phyloP scores from a whole-genome alignment of 192 early-diverging fungal genomes.

The Spinellus fusiger region DNA sequence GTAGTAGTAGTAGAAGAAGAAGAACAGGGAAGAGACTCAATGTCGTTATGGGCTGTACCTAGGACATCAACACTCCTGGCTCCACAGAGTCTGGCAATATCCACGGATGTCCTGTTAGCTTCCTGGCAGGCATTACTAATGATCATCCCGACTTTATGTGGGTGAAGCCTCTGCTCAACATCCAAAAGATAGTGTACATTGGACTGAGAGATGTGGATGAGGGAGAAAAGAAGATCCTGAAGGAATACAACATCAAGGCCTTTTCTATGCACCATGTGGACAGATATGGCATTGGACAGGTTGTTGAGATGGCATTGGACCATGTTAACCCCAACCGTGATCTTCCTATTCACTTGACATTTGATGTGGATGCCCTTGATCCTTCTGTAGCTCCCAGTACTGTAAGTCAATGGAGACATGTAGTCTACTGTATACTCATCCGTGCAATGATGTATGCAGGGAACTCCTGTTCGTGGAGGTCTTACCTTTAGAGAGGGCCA shows the following conservation, averaged over 20 bases:
- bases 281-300: conserved; percentile 84
- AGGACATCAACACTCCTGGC: conserved; percentile 90
- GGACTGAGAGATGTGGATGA: conserved; percentile 91
- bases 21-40: background rate
- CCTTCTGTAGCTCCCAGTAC: conserved; percentile 93
- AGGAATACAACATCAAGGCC: conserved; percentile 82
- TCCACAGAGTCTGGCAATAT: conserved; percentile 88
- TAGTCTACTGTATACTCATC: no score
- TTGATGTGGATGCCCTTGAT: conserved; percentile 95
- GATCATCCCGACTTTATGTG: conserved; percentile 64
- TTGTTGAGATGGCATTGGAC: conserved; percentile 88
- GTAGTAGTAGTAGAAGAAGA: background rate
- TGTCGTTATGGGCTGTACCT: background rate
- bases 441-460: conserved; percentile 19
- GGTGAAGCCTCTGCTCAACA: conserved; percentile 70
- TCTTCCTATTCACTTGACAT: conserved; percentile 81
- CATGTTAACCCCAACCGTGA: conserved; percentile 72
- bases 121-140: conserved; percentile 75
- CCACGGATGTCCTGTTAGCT: conserved; percentile 94
- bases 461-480: conserved; percentile 93
- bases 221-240: conserved; percentile 79
- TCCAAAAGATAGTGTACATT: conserved; percentile 86
- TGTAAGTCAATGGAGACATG: background rate
- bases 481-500: conserved; percentile 96
- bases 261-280: conserved; percentile 97